These are phyloP conservation scores for Capsicum rhomboideum DNA, from an alignment of 257 asterid genomes.

Conservation along the genomic window DNA sequence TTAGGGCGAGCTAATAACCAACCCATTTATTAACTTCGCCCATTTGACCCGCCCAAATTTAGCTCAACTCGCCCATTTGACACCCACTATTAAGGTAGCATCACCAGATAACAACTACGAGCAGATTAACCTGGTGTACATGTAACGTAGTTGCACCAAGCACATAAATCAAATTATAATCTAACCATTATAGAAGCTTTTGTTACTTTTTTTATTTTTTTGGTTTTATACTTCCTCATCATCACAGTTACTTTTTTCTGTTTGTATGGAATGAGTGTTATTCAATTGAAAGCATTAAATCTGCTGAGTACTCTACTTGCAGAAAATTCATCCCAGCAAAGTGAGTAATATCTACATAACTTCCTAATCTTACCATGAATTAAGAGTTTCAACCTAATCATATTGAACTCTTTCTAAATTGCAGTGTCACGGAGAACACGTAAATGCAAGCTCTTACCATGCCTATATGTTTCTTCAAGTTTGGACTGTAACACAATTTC, in stretches of 20 bases:
- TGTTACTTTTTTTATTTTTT: not conserved
- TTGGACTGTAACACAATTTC: conserved; percentile 77
- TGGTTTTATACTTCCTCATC: not conserved
- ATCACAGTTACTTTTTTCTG: not conserved
- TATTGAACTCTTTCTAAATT: not conserved
- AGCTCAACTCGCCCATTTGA: not conserved
- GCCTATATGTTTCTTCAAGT: conserved; percentile 97
- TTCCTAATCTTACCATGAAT: conserved; percentile 1
- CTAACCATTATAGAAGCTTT: not conserved
- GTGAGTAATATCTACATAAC: not conserved
- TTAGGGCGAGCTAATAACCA: not conserved
- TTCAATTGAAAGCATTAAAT: not conserved
- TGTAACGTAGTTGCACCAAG: not conserved
- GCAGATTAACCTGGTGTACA: not conserved
- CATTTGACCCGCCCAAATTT: not conserved
- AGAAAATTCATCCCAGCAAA: not conserved
- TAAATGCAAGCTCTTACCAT: conserved; percentile 50
- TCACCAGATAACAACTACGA: not conserved
- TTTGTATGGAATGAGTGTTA: not conserved
- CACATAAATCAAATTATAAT: not conserved
- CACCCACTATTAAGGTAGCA: not conserved
- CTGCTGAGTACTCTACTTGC: not conserved
- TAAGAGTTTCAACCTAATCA: not conserved
- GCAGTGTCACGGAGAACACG: not conserved
- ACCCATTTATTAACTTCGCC: too few species aligned